Conservation (phyloP, 1,139 yeast genomes). For the Candida sojae region DNA sequence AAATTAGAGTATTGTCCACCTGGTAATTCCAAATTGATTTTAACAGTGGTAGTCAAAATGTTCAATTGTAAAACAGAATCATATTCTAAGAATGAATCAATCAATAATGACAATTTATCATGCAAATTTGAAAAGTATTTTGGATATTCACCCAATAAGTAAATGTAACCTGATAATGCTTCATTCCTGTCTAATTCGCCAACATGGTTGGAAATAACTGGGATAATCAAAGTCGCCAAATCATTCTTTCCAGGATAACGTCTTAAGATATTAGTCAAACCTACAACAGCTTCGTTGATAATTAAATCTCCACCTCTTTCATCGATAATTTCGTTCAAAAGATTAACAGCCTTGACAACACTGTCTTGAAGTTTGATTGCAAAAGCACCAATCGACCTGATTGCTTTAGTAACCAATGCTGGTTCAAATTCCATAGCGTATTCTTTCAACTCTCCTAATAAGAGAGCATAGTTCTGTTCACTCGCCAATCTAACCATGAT, state of each 20-base stretch:
- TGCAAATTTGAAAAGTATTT: conserved; percentile 61
- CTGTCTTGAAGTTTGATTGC: conserved; percentile 75
- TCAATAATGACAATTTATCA: conserved; percentile 48
- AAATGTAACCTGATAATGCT: conserved; percentile 74
- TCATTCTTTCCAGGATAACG: conserved; percentile 68
- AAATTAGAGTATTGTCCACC: conserved; percentile 34
- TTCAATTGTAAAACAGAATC: conserved; percentile 77
- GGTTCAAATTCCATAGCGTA: conserved; percentile 94
- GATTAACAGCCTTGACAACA: conserved; percentile 72
- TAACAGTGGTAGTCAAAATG: conserved; percentile 76
- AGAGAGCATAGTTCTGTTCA: conserved; percentile 63
- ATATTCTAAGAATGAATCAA: conserved; percentile 69
- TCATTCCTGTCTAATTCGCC: conserved; percentile 63
- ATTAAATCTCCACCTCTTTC: conserved; percentile 74
- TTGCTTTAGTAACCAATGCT: conserved; percentile 81
- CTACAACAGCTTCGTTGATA: conserved; percentile 77
- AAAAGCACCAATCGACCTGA: conserved; percentile 82
- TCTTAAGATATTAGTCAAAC: conserved; percentile 77
- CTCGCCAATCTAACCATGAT: conserved; percentile 84
- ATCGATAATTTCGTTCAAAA: conserved; percentile 71
- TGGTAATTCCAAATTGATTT: conserved; percentile 55
- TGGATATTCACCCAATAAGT: conserved; percentile 90
- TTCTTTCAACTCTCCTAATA: conserved; percentile 85
- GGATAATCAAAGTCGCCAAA: conserved; percentile 64
- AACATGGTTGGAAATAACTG: conserved; percentile 62